Evolutionary conservation across 108 stramenopile genomes (phyloP), one percentile per base, ranked within the genome.

Genomic region (Fragilaria radians): DNA sequence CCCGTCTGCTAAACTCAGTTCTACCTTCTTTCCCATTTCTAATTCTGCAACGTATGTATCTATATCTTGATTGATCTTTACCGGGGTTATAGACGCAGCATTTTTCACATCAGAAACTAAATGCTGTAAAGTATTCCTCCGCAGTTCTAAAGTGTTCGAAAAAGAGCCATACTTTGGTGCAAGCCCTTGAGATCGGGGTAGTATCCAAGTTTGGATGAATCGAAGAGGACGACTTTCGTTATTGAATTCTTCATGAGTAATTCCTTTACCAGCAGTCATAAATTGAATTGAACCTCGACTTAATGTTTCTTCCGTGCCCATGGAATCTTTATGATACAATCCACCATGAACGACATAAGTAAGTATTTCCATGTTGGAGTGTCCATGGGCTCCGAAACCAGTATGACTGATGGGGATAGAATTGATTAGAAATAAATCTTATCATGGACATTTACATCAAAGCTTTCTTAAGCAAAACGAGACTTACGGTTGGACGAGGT

Each of bases 191-290:
- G 33, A 31, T 32, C 68, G 52, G 5, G 88, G 83, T 2, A 70
- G 57, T 53, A 93, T 82, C 91, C 91, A 93, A 32, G 82, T 88
- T 59, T 93, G 88, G 50, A 93, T 87, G 67, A 93, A 93, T 23
- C 87, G 53, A 45, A 93, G 57, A 0, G 80, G 83, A 54, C 61
- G 71, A 25, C 73, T 80, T 31, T 74, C 59, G 25, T 61, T 42
- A 66, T 93, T 93, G 48, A 59, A 67, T 67, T 93, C 91, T 1
- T 73, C 76, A 64, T 93, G 91, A 9, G 64, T 36, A 2, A 93
- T 70, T 31, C 91, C 91, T 22, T 42, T 61, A 23, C 91, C 91
- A 7, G 91, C 86, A 31, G 83, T 81, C 83, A 84, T 85, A 67
- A 87, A 93, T 74, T 93, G 89, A 36, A 86, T 76, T 32, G 65